Evolutionary conservation across 2,329 filamentous ascomycete species (phyloP).

Genomic region (Xylaria sp.): DNA sequence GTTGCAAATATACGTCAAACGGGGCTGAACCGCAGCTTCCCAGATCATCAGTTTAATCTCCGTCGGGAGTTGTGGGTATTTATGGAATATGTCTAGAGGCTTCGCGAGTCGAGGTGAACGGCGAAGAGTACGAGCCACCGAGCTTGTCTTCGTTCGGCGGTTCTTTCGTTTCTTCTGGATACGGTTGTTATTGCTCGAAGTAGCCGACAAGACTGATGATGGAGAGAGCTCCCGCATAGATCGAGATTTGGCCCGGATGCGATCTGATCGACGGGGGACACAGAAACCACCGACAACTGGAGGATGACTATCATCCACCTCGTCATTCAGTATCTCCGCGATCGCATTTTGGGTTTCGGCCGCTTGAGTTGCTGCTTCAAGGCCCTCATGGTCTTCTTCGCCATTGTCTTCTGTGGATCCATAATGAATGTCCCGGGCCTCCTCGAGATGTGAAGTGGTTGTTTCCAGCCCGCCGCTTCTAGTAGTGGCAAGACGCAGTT

Average conservation of each 20-base stretch:
- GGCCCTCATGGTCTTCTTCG: slow-evolving; percentile 2
- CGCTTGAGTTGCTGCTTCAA: background rate
- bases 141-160: background rate
- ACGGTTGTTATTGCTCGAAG: slow-evolving; percentile 16
- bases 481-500: slow-evolving; percentile 30
- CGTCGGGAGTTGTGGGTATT: slow-evolving; percentile 43
- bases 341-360: slow-evolving; percentile 9
- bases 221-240: slow-evolving; percentile 26
- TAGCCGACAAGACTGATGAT: slow-evolving; percentile 16
- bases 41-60: slow-evolving; percentile 50
- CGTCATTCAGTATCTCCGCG: slow-evolving; percentile 2
- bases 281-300: slow-evolving; percentile 25
- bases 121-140: slow-evolving; percentile 29
- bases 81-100: slow-evolving; percentile 47
- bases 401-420: slow-evolving; percentile 13
- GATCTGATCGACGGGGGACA: slow-evolving; percentile 35
- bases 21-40: slow-evolving; percentile 46
- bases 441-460: slow-evolving; percentile 39
- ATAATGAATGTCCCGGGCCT: slow-evolving; percentile 39
- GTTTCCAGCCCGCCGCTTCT: slow-evolving; percentile 6
- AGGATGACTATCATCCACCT: slow-evolving; percentile 12
- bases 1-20: slow-evolving; percentile 49
- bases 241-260: slow-evolving; percentile 29
- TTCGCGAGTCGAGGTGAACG: slow-evolving; percentile 47
- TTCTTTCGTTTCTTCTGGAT: slow-evolving; percentile 31